Evolutionary conservation across 768 basidiomycete genomes (phyloP).

Genomic region (Tricholoma terreum): DNA sequence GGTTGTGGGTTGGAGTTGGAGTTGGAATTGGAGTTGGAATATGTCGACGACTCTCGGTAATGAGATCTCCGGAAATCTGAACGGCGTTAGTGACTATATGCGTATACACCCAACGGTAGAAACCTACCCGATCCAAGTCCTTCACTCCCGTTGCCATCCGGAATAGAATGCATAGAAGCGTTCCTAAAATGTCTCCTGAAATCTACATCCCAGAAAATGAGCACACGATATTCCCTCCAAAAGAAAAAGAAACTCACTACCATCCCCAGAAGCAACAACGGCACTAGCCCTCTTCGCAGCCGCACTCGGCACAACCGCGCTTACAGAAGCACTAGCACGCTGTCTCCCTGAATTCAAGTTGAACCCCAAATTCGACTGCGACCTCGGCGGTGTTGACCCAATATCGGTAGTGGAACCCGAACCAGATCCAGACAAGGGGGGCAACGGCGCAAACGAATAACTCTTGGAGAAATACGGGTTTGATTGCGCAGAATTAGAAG

Average conservation of each 20-base stretch:
- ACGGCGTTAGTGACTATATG: background rate
- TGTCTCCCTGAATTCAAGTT: conserved; percentile 28
- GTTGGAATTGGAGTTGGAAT: conserved; percentile 22
- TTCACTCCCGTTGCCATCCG: background rate
- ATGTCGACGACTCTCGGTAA: conserved; percentile 24
- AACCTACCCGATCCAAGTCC: too few relatives aligned
- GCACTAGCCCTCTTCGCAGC: conserved; percentile 51
- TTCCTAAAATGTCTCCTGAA: background rate
- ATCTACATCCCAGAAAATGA: background rate
- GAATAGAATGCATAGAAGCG: background rate
- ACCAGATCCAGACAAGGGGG: too few relatives aligned
- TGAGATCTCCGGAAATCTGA: conserved; percentile 19
- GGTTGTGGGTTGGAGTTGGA: background rate
- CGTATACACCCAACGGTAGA: background rate
- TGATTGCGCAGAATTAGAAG: background rate
- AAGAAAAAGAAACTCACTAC: conserved; percentile 24
- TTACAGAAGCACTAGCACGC: conserved; percentile 58
- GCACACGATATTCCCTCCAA: too few relatives aligned
- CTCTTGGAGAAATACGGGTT: background rate
- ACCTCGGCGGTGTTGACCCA: conserved; percentile 19
- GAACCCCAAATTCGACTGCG: conserved; percentile 35
- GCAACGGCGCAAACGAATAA: background rate
- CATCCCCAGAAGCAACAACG: conserved; percentile 31
- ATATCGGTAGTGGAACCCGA: background rate
- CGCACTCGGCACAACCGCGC: conserved; percentile 50